phyloP scores from a whole-genome alignment of 2,329 filamentous ascomycete genomes.

The Aspergillus clavatus region DNA sequence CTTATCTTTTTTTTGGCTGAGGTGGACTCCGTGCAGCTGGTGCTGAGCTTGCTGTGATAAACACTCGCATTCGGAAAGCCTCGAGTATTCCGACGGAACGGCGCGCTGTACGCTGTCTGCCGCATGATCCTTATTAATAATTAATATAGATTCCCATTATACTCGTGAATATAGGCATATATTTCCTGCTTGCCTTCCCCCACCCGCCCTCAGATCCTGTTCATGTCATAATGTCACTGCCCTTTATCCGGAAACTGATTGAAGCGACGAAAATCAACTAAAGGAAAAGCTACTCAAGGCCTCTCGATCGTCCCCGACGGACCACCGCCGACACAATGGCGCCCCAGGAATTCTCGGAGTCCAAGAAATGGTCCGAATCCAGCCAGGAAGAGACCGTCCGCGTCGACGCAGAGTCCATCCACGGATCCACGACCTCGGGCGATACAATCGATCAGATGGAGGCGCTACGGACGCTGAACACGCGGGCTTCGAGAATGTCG shows the following conservation, averaged over 20 bases:
- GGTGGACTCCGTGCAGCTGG: not conserved
- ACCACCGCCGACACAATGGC: conserved; percentile 19
- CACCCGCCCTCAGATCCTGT: too few species aligned
- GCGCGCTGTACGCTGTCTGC: too few species aligned
- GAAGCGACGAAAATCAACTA: too few species aligned
- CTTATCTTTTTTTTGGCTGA: not conserved
- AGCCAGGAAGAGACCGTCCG: conserved; percentile 10
- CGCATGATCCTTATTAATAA: too few species aligned
- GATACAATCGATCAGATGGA: conserved; percentile 23
- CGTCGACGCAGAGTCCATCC: conserved; percentile 25
- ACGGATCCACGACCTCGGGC: conserved; percentile 22
- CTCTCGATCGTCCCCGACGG: not conserved
- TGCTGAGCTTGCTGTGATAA: too few species aligned
- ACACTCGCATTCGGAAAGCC: too few species aligned
- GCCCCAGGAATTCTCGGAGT: conserved; percentile 9
- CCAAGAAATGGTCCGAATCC: conserved; percentile 19
- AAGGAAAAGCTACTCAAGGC: not conserved
- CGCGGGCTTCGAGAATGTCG: conserved; percentile 28
- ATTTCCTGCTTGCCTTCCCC: too few species aligned
- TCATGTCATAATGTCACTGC: too few species aligned
- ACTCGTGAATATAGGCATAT: too few species aligned
- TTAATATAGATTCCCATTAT: too few species aligned
- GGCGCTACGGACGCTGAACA: conserved; percentile 26
- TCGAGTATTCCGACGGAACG: too few species aligned
- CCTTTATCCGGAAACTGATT: too few species aligned